Evolutionary conservation across 129 eudicot genomes (phyloP).

Genomic region (sunflower (Helianthus annuus)): DNA sequence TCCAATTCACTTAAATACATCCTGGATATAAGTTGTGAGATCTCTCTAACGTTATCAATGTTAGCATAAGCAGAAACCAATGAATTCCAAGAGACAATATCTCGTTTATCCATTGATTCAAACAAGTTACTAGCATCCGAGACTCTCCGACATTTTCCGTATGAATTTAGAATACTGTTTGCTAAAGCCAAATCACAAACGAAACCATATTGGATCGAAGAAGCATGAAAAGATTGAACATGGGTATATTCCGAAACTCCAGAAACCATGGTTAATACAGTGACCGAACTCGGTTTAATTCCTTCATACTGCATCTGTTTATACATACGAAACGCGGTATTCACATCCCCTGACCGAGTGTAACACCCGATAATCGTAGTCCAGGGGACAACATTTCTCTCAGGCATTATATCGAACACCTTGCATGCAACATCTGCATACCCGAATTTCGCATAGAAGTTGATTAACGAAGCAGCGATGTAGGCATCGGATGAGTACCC

Average conservation of each 20-base stretch:
- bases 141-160: slow-evolving; percentile 63
- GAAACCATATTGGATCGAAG: slow-evolving; percentile 49
- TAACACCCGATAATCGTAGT: slow-evolving; percentile 82
- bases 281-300: slow-evolving; percentile 63
- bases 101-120: slow-evolving; percentile 51
- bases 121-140: slow-evolving; percentile 68
- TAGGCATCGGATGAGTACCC: slow-evolving; percentile 79
- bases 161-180: slow-evolving; percentile 61
- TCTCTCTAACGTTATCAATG: slow-evolving; percentile 43
- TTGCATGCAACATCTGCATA: slow-evolving; percentile 36
- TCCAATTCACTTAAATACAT: slow-evolving; percentile 52
- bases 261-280: slow-evolving; percentile 58
- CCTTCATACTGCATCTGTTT: slow-evolving; percentile 65
- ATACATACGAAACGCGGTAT: slow-evolving; percentile 47
- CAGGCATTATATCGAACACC: slow-evolving; percentile 86
- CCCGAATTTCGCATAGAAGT: slow-evolving; percentile 58
- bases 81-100: slow-evolving; percentile 89
- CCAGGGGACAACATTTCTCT: slow-evolving; percentile 80
- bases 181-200: slow-evolving; percentile 40
- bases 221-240: slow-evolving; percentile 59
- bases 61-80: slow-evolving; percentile 65
- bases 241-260: slow-evolving; percentile 48
- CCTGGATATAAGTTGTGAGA: slow-evolving; percentile 39
- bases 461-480: slow-evolving; percentile 63
- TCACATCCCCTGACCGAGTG: slow-evolving; percentile 49